Evolutionary conservation across 2,329 filamentous ascomycete species (phyloP).

Genomic region (Phoma sp.): DNA sequence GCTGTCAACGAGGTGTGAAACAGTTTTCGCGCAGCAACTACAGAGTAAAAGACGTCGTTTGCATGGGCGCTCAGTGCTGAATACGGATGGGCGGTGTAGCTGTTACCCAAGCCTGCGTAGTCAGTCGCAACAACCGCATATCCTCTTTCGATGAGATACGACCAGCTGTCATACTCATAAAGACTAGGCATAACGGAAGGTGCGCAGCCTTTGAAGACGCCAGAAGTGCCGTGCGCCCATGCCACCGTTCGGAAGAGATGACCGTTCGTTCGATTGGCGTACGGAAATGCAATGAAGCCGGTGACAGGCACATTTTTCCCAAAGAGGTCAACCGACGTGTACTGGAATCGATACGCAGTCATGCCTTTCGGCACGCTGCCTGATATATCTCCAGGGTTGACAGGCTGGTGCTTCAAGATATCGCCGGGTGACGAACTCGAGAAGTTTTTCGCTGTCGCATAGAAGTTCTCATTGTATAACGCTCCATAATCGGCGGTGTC

Average conservation of each 20-base stretch:
- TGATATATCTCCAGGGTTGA: background rate
- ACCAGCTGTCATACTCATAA: slow-evolving; percentile 5
- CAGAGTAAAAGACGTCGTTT: slow-evolving; percentile 8
- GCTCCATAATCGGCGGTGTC: slow-evolving; percentile 2
- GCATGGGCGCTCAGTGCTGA: background rate
- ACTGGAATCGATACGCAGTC: slow-evolving; percentile 1
- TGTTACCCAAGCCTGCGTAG: slow-evolving; percentile 7
- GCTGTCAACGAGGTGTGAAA: background rate
- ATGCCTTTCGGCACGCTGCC: background rate
- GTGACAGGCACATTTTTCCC: background rate
- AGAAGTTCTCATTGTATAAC: slow-evolving; percentile 1
- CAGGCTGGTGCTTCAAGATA: slow-evolving; percentile 1
- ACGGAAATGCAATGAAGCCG: slow-evolving; percentile 7
- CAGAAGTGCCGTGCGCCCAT: slow-evolving; percentile 6
- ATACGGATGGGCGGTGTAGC: slow-evolving; percentile 4
- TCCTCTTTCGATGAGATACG: background rate
- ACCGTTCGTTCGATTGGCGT: background rate
- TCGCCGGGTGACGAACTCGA: slow-evolving; percentile 5
- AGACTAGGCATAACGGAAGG: slow-evolving; percentile 2
- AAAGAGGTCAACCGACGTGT: slow-evolving; percentile 2
- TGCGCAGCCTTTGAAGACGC: slow-evolving; percentile 7
- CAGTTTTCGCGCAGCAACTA: slow-evolving; percentile 6
- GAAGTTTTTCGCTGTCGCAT: slow-evolving; percentile 11
- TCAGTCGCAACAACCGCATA: slow-evolving; percentile 9
- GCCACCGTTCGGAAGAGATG: slow-evolving; percentile 2